A percentile compares a stretch with the other conserved stretches of the same genome.
Conservation (phyloP, 2,329 filamentous ascomycete species). For the Diaporthe longicolla region DNA sequence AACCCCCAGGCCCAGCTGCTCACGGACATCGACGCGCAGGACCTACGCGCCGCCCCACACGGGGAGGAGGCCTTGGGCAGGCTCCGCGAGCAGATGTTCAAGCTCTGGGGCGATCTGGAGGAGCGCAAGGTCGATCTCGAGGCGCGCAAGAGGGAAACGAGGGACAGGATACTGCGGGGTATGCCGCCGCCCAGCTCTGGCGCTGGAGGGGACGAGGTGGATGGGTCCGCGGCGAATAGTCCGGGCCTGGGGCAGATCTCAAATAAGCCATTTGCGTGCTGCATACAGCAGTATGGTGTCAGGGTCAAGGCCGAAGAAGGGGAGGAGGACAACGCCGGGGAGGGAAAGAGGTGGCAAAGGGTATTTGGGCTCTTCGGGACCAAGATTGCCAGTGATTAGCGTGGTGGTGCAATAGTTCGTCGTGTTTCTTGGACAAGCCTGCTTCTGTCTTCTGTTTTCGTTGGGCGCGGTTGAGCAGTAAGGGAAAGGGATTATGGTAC, state of each 20-base stretch:
- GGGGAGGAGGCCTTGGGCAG: slow-evolving; percentile 57
- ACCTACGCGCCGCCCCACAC: slow-evolving; percentile 67
- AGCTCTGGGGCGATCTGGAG: slow-evolving; percentile 89
- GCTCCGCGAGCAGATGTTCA: slow-evolving; percentile 79
- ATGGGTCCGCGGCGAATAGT: slow-evolving; percentile 34
- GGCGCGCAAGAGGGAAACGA: slow-evolving; percentile 45
- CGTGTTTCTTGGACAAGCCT: background rate
- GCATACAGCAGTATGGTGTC: slow-evolving; percentile 79
- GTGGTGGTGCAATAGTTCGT: background rate
- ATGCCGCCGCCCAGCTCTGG: slow-evolving; percentile 55
- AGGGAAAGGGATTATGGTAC: background rate
- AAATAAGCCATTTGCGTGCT: slow-evolving; percentile 77
- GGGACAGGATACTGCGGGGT: slow-evolving; percentile 41
- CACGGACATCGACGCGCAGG: slow-evolving; percentile 62
- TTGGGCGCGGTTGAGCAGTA: background rate
- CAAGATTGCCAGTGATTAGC: slow-evolving; percentile 59
- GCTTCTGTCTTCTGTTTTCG: background rate
- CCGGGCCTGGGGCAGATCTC: slow-evolving; percentile 50
- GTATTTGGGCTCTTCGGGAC: slow-evolving; percentile 77
- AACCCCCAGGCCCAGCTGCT: slow-evolving; percentile 67
- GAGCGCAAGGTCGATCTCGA: slow-evolving; percentile 70
- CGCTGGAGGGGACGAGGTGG: slow-evolving; percentile 41
- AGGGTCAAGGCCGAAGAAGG: slow-evolving; percentile 58
- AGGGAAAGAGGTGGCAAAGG: slow-evolving; percentile 70
- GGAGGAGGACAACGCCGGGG: slow-evolving; percentile 60